Conservation (phyloP, 2,329 filamentous ascomycete species). For the Tricladium varicosporioides region DNA sequence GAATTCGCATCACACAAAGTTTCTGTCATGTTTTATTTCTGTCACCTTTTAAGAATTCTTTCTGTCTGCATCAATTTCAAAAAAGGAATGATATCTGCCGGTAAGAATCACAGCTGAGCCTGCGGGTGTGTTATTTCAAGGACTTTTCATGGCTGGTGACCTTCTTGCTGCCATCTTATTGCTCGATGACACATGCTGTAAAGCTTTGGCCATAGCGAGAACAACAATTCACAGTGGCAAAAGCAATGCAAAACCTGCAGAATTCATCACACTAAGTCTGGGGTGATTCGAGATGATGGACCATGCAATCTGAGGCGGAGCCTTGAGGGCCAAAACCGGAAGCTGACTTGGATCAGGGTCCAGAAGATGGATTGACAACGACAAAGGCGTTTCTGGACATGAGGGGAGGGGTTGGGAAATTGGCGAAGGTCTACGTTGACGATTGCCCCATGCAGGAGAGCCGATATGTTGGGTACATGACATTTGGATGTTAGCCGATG, state of each 20-base stretch:
- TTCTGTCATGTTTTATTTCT: constrained; percentile 12
- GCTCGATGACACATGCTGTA: constrained; percentile 11
- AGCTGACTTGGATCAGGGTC: constrained; percentile 24
- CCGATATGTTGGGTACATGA: constrained; percentile 21
- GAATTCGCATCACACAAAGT: constrained; percentile 18
- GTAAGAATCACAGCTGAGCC: constrained; percentile 4
- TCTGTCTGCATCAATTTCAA: constrained; percentile 13
- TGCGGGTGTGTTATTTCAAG: constrained; percentile 4
- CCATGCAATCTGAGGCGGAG: constrained; percentile 20
- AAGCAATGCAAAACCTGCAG: constrained; percentile 20
- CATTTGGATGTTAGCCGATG: constrained; percentile 23
- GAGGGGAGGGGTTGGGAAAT: constrained; percentile 18
- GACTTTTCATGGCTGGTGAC: constrained; percentile 10
- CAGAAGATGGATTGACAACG: constrained; percentile 5
- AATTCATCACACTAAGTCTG: constrained; percentile 21
- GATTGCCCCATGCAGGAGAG: constrained; percentile 23
- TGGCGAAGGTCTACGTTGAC: constrained; percentile 8
- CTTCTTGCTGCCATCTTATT: constrained; percentile 10
- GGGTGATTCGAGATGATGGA: constrained; percentile 9
- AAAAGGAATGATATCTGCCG: constrained; percentile 8
- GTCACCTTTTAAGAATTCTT: constrained; percentile 20
- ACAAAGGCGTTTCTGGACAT: constrained; percentile 6
- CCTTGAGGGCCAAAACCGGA: constrained; percentile 7
- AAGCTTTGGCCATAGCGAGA: constrained; percentile 5
- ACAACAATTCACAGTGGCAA: constrained; percentile 24